phyloP scores from a whole-genome alignment of 192 early-diverging fungal genomes.

The Podochytrium sp. region DNA sequence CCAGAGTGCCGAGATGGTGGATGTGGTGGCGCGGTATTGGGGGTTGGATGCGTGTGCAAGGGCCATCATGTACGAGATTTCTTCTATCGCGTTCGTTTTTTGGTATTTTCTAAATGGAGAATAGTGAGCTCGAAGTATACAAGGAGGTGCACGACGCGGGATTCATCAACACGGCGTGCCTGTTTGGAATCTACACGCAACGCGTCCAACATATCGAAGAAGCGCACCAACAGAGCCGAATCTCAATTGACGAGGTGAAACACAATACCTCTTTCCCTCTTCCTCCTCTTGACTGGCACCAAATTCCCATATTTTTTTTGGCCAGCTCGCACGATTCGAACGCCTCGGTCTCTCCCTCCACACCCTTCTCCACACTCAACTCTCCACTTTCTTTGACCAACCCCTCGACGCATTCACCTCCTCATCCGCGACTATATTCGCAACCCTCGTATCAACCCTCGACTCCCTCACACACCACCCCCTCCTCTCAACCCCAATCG shows the following conservation, averaged over 20 bases:
- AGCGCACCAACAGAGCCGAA: conserved; percentile 5
- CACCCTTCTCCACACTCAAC: conserved; percentile 13
- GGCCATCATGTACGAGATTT: conserved; percentile 28
- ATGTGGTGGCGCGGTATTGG: conserved; percentile 31
- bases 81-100: background rate
- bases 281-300: background rate
- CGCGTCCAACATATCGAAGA: background rate
- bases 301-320: background rate
- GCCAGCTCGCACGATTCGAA: conserved; percentile 24
- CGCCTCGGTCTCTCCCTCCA: background rate
- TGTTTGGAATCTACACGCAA: background rate
- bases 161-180: background rate
- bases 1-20: background rate
- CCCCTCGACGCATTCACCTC: background rate
- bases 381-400: conserved; percentile 39
- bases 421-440: conserved; percentile 11
- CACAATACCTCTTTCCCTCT: background rate
- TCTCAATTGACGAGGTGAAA: conserved; percentile 9
- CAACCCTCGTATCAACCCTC: background rate
- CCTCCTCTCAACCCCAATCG: background rate
- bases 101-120: background rate
- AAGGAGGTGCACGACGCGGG: conserved; percentile 21
- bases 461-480: conserved; percentile 17
- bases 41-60: conserved; percentile 12
- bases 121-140: conserved; percentile 35